A percentile compares a stretch with the other conserved stretches of the same genome.
phyloP scores from a whole-genome alignment of 495 filamentous ascomycete genomes.

The Xylaria scruposa region DNA sequence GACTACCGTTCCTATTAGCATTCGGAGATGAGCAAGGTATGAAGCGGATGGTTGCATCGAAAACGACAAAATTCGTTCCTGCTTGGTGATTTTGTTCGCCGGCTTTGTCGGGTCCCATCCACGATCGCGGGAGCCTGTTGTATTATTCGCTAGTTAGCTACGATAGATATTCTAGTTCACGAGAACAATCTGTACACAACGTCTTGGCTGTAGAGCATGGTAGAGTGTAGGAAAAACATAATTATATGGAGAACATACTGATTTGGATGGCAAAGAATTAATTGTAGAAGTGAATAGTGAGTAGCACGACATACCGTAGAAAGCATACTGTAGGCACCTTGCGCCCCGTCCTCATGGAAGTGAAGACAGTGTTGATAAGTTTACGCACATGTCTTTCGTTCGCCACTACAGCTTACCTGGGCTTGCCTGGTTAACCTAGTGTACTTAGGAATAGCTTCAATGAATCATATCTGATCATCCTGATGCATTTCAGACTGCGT shows the following conservation, averaged over 20 bases:
- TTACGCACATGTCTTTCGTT: constrained; percentile 3
- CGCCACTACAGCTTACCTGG: neutral
- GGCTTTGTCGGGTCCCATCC: neutral
- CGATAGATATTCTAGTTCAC: neutral
- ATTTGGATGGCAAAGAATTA: neutral
- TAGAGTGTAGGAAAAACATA: neutral
- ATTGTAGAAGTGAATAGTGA: neutral
- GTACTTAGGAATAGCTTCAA: constrained; percentile 20
- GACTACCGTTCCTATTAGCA: neutral
- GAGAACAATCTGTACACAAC: neutral
- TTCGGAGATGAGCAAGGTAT: neutral
- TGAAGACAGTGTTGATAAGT: neutral
- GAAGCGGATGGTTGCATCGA: constrained; percentile 13
- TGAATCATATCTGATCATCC: constrained; percentile 29
- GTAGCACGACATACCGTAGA: neutral
- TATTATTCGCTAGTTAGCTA: neutral
- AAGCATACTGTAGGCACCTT: neutral
- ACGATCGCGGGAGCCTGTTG: neutral
- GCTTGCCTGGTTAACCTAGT: neutral
- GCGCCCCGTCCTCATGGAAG: neutral
- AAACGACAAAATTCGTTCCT: constrained; percentile 1
- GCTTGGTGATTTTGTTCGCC: neutral
- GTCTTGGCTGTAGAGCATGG: neutral
- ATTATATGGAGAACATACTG: neutral
- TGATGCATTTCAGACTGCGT: constrained; percentile 11